Base-by-base conservation (phyloP, 805 yeast genomes). In the Ogataea trehaloabstinens region DNA sequence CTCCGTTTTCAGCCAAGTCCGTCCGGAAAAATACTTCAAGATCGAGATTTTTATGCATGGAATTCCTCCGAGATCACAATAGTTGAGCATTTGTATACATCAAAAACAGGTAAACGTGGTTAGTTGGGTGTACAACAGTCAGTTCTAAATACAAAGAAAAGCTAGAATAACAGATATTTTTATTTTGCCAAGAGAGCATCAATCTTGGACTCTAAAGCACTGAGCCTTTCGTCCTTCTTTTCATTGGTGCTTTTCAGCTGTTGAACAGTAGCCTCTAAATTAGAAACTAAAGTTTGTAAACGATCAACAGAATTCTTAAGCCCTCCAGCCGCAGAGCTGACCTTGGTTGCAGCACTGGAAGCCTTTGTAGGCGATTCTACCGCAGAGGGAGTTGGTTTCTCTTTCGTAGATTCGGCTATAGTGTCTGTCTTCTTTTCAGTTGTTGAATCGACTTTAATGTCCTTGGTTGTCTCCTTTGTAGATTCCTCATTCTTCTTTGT, bases 251-350 rank as follows among this genome's bases (percentile, higher is more conserved):
- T 66, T 6, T 71, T 66, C 41, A 85, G 66, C 39, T 62, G 70
- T 8, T 67, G 52, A 31, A 85, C 73, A 31, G 80, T 76, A 0
- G 63, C 39, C 56, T 85, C 89, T 33, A 85, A 68, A 20, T 70
- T 66, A 3, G 67, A 64, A 16, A 82, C 88, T 24, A 85, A 60
- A 2, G 64, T 42, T 4, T 84, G 77, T 38, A 85, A 66, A 46
- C 74, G 81, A 47, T 82, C 91, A 22, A 85, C 81, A 1, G 88
- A 78, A 7, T 77, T 82, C 52, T 82, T 82, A 43, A 85, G 68
- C 0, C 89, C 84, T 22, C 84, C 71, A 15, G 85, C 77, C 19
- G 73, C 70, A 20, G 67, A 58, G 13, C 63, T 53, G 16, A 43
- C 46, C 33, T 50, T 37, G 28, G 40, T 13, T 3, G 45, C 65